Evolutionary conservation across 1,139 yeast genomes (phyloP).

Genomic region (Suhomyces taliae): DNA sequence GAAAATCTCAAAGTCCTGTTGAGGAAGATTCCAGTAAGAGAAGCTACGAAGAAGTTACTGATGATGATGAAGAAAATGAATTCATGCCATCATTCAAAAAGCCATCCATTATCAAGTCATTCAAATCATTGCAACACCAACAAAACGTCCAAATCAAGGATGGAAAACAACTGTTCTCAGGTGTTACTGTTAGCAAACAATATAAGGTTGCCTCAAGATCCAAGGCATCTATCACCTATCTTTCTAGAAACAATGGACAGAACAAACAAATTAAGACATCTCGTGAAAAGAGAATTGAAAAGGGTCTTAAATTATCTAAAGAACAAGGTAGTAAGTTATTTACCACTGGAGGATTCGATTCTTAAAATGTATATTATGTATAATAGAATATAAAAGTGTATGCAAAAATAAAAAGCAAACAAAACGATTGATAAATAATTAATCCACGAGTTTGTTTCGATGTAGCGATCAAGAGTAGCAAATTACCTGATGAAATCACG

Average conservation of each 20-base stretch:
- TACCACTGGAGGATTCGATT: slow-evolving; percentile 24
- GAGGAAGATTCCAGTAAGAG: slow-evolving; percentile 13
- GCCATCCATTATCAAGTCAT: slow-evolving; percentile 51
- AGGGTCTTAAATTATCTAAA: slow-evolving; percentile 23
- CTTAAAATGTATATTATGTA: slow-evolving; percentile 7
- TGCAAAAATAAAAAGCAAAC: slow-evolving; percentile 5
- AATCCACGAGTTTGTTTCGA: too few species aligned
- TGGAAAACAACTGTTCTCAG: slow-evolving; percentile 43
- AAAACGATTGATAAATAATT: too few species aligned
- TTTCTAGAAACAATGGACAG: slow-evolving; percentile 36
- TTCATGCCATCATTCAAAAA: slow-evolving; percentile 41
- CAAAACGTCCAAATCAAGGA: slow-evolving; percentile 38
- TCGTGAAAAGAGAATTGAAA: slow-evolving; percentile 32
- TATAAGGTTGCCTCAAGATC: slow-evolving; percentile 59
- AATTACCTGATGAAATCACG: background rate
- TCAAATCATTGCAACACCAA: slow-evolving; percentile 39
- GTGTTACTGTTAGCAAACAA: slow-evolving; percentile 57
- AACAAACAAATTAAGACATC: slow-evolving; percentile 25
- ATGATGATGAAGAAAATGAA: slow-evolving; percentile 36
- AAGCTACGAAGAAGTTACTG: slow-evolving; percentile 10
- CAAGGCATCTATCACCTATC: slow-evolving; percentile 58
- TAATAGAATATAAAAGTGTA: slow-evolving; percentile 1
- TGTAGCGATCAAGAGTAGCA: too few species aligned
- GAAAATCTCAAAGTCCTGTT: slow-evolving; percentile 20
- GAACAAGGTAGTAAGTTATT: slow-evolving; percentile 18